Base-by-base conservation (phyloP, 768 basidiomycete species). In the Phlebiopsis flavidoalba region DNA sequence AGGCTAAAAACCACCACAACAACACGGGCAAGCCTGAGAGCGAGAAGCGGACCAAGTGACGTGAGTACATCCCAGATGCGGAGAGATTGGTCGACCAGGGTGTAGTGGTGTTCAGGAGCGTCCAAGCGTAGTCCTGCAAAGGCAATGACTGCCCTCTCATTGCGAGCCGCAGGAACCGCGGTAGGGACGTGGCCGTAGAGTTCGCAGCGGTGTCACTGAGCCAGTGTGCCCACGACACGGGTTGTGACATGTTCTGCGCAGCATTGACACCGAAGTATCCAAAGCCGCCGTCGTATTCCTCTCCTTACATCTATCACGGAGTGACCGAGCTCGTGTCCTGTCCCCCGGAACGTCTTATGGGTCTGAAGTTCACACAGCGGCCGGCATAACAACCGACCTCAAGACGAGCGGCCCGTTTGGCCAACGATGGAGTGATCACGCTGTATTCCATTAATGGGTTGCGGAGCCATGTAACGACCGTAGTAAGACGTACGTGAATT, bases 271-370 rank as follows among this genome's bases (percentile, higher is more conserved):
- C 90, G 65, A 80, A 89, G 70, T 92, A 93, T 3, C 77, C 85
- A 62, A 72, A 83, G 4, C 88, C 90, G 12, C 89, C 90, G 64
- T 92, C 91, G 67, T 93, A 91, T 73, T 91, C 90, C 72, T 92
- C 91, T 4, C 91, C 91, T n/a, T 19, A 90, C 85, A 7, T 83
- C 75, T 65, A 91, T 88, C 52, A 91, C 83, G 22, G 88, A 89
- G 72, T 93, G 90, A 0, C 90, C 90, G 1, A 91, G 81, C 71
- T 91, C 90, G 66, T 91, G 90, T n/a, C 6, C 73, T 74, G 35
- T 11, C 14, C 48, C 15, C 26, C n/a, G n/a, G 11, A 45, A 14
- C 33, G 49, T 56, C 21, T 26, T 52, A 17, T n/a, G n/a, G n/a
- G 60, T 12, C n/a, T n/a, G n/a, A 26, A 57, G 43, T 15, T n/a